phyloP scores from a whole-genome alignment of 306 rosid genomes.

The Cicer yamashitae region DNA sequence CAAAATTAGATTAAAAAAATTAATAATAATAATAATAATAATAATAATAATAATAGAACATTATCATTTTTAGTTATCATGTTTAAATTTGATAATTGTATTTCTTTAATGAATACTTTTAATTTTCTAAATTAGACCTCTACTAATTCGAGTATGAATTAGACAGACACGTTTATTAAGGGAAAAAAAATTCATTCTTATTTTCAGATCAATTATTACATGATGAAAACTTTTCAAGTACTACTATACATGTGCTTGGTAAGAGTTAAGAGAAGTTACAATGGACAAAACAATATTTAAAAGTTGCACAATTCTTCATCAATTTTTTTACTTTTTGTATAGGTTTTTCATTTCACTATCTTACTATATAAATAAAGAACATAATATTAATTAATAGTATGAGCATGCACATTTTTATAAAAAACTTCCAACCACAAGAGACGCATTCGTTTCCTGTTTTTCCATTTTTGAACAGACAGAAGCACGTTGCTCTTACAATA shows the following conservation, averaged over 20 bases:
- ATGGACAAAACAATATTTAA: neutral
- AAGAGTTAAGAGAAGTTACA: neutral
- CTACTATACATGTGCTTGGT: neutral
- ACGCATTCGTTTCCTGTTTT: constrained; percentile 29
- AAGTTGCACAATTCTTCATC: neutral
- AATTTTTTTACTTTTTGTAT: neutral
- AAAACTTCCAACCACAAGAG: constrained; percentile 5
- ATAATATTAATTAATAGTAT: neutral
- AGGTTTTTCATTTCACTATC: constrained; percentile 16
- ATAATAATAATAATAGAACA: too few species aligned
- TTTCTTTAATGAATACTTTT: neutral
- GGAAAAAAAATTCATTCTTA: neutral
- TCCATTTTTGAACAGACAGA: constrained; percentile 39
- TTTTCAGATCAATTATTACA: neutral
- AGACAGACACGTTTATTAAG: neutral
- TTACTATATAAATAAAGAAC: constrained; percentile 3
- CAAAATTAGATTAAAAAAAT: too few species aligned
- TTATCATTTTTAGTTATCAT: neutral
- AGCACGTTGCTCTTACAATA: constrained; percentile 32
- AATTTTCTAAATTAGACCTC: neutral
- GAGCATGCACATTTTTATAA: neutral
- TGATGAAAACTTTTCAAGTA: neutral
- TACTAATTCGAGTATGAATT: neutral
- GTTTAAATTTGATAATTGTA: neutral
- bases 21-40: too few species aligned